Conservation (phyloP, 2,329 filamentous ascomycete species). For the Botrytis fragariae region DNA sequence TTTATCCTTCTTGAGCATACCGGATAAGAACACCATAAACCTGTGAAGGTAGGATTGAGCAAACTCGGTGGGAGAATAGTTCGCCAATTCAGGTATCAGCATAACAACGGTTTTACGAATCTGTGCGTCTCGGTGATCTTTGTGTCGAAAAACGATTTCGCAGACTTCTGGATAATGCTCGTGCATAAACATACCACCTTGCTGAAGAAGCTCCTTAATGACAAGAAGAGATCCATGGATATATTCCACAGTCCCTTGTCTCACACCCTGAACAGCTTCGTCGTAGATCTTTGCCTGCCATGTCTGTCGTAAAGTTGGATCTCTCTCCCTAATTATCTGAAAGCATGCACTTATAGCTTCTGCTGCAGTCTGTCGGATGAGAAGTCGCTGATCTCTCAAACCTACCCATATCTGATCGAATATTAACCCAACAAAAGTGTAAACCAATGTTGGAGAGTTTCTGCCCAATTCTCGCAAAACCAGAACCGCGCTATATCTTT, state of each 20-base stretch:
- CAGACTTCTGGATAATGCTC: constrained; percentile 88
- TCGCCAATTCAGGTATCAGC: constrained; percentile 88
- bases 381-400: constrained; percentile 80
- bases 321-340: constrained; percentile 90
- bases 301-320: constrained; percentile 78
- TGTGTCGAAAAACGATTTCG: constrained; percentile 87
- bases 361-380: constrained; percentile 88
- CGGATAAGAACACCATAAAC: constrained; percentile 95
- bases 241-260: constrained; percentile 76
- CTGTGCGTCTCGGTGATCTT: constrained; percentile 84
- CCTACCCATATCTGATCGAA: constrained; percentile 97
- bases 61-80: constrained; percentile 89
- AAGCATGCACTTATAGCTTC: constrained; percentile 95
- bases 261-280: constrained; percentile 77
- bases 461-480: constrained; percentile 86
- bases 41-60: constrained; percentile 83
- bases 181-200: constrained; percentile 99
- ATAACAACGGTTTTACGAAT: constrained; percentile 88
- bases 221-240: constrained; percentile 94
- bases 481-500: constrained; percentile 88
- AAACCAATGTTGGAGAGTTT: constrained; percentile 93
- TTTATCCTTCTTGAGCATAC: constrained; percentile 91
- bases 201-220: constrained; percentile 86
- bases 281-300: constrained; percentile 92
- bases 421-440: constrained; percentile 90